A percentile compares a stretch with the other conserved stretches of the same genome.
Conservation (phyloP, 2,329 filamentous ascomycete genomes). For the Colletotrichum viniferum region DNA sequence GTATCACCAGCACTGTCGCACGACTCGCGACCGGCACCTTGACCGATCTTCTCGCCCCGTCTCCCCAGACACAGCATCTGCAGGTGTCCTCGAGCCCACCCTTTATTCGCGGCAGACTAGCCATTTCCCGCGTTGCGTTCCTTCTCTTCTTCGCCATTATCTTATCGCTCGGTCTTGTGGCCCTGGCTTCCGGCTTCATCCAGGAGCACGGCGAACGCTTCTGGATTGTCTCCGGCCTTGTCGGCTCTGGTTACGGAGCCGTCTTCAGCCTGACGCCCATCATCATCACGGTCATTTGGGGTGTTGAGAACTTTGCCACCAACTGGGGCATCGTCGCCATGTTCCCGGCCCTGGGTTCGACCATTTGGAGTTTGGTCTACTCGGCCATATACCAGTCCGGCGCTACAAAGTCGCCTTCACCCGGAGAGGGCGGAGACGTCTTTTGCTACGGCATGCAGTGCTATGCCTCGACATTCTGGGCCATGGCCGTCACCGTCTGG, state of each 20-base stretch:
- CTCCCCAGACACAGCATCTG: constrained; percentile 62
- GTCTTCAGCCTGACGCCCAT: constrained; percentile 90
- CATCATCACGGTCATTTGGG: constrained; percentile 96
- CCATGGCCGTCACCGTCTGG: constrained; percentile 81
- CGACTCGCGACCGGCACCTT: constrained; percentile 88
- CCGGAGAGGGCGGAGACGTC: constrained; percentile 46
- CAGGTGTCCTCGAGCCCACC: constrained; percentile 42
- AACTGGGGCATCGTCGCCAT: constrained; percentile 97
- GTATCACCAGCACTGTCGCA: constrained; percentile 86
- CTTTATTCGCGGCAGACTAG: constrained; percentile 42
- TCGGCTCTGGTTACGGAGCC: constrained; percentile 92
- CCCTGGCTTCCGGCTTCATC: constrained; percentile 76
- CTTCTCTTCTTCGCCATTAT: constrained; percentile 76
- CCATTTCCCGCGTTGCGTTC: constrained; percentile 79
- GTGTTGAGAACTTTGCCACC: constrained; percentile 96
- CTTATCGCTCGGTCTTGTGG: constrained; percentile 75
- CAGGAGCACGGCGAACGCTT: constrained; percentile 81
- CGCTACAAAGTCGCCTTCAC: constrained; percentile 47
- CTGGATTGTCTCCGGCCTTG: constrained; percentile 81
- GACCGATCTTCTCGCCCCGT: constrained; percentile 83
- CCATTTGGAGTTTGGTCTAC: constrained; percentile 91
- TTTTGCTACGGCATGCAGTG: constrained; percentile 84
- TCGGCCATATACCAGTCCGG: constrained; percentile 77
- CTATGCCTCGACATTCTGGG: constrained; percentile 85
- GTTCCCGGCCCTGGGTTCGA: constrained; percentile 85